Evolutionary conservation across 352 stramenopile species (phyloP), one percentile per base, ranked within the genome.

Genomic region (Phytophthora foliorum): DNA sequence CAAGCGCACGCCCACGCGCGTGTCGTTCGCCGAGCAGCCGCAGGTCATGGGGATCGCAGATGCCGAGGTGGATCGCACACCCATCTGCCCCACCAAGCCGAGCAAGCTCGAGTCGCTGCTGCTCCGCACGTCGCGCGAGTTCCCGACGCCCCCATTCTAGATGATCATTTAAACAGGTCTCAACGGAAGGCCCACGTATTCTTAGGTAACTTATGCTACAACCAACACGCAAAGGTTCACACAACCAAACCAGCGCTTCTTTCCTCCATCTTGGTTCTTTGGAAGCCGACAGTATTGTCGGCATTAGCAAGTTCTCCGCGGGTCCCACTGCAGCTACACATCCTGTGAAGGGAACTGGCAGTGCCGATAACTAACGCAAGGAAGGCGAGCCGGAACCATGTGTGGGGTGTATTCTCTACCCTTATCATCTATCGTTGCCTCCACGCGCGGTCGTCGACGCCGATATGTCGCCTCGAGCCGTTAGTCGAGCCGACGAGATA

Each of bases 21-120:
- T 95, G 21, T 86, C 81, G 16, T 95, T 95, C 48, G 84, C 80
- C 3, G 80, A 81, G 24, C 77, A 85, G 55, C 80, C 78, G 11
- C 54, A 84, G 44, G 80, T 95, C 41, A 76, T 95, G 25, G 88
- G 86, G n/a, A 54, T 87, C 24, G 88, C 88, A 39, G 88, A 95
- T 69, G 69, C 84, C 21, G 79, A 89, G 32, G 75, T 94, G 44
- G 88, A 95, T 61, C 88, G 88, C 38, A 88, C 79, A 56, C 84
- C 88, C 17, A 93, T 92, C 64, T 79, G 72, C 63, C 85, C 84
- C 24, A 92, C 84, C 9, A 90, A 90, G 49, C 86, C 86, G 19
- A 93, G 86, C 46, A 91, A 91, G 67, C 83, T 95, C 50, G 88
- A 95, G 78, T 93, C 88, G 54, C 57, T 95, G 53, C 66, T 95